A percentile compares a stretch with the other conserved stretches of the same genome.
These are phyloP conservation scores for Paecilomyces variotii DNA, from an alignment of 2,329 filamentous ascomycete species.

Conservation along the genomic window DNA sequence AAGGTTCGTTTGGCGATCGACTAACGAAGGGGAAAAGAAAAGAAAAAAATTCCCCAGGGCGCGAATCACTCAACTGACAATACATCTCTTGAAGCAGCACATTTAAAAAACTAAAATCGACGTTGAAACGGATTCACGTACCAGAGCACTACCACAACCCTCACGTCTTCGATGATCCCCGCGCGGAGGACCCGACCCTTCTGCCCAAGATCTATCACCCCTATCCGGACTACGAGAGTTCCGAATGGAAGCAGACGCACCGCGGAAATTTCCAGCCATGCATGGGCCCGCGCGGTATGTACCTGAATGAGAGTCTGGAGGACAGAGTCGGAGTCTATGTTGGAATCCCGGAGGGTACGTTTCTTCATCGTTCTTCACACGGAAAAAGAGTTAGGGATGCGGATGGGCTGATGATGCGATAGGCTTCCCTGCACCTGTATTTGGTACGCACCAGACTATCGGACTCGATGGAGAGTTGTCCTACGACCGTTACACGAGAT, in stretches of 20 bases:
- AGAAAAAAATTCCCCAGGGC: no score
- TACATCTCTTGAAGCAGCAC: neutral
- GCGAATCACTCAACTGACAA: neutral
- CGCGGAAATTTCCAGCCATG: slow-evolving; percentile 57
- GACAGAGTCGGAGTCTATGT: slow-evolving; percentile 57
- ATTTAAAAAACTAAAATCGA: slow-evolving; percentile 7
- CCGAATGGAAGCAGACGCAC: slow-evolving; percentile 49
- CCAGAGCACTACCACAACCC: slow-evolving; percentile 5
- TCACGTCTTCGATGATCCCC: slow-evolving; percentile 5
- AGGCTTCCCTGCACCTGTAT: slow-evolving; percentile 51
- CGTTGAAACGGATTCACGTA: slow-evolving; percentile 4
- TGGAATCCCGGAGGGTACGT: slow-evolving; percentile 15
- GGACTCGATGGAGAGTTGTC: slow-evolving; percentile 57
- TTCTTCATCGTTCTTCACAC: neutral
- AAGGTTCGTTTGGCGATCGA: slow-evolving; percentile 1
- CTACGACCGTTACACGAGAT: slow-evolving; percentile 61
- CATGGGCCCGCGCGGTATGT: slow-evolving; percentile 48
- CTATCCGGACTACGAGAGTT: slow-evolving; percentile 62
- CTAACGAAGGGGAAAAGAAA: neutral
- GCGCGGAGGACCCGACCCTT: neutral
- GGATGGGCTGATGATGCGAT: slow-evolving; percentile 7
- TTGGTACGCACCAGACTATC: slow-evolving; percentile 56
- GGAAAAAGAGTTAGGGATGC: neutral
- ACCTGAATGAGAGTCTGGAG: slow-evolving; percentile 48
- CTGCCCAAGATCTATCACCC: slow-evolving; percentile 56